phyloP scores from a whole-genome alignment of 352 stramenopile genomes.

The Globisporangium barbulae region DNA sequence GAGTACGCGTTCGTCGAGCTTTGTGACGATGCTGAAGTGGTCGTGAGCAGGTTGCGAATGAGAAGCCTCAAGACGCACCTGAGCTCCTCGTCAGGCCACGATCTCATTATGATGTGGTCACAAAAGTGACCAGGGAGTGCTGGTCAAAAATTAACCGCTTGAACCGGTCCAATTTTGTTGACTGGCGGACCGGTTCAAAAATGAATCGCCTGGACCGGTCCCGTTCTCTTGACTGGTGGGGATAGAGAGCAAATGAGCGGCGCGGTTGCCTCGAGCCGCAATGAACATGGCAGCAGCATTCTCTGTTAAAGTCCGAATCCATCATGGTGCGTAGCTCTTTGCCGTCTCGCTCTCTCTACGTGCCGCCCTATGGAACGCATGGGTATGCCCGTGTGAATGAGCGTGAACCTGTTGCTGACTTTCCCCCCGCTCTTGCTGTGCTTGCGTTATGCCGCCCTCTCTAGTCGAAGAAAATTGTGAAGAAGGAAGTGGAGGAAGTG shows the following conservation, averaged over 20 bases:
- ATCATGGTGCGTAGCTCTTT: constrained; percentile 67
- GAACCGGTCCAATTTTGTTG: too few relatives aligned
- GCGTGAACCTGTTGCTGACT: background rate
- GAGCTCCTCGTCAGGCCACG: too few relatives aligned
- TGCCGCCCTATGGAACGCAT: background rate
- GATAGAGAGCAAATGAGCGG: background rate
- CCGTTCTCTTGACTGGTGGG: constrained; percentile 23
- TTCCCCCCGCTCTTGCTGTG: background rate
- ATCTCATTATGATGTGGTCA: too few relatives aligned
- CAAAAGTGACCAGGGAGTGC: too few relatives aligned
- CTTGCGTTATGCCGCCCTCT: background rate
- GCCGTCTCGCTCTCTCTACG: background rate
- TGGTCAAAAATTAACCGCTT: too few relatives aligned
- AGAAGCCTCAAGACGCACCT: too few relatives aligned
- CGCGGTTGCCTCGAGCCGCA: background rate
- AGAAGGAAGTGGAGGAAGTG: constrained; percentile 92
- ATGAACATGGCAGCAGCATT: constrained; percentile 29
- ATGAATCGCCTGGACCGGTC: too few relatives aligned
- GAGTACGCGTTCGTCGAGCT: constrained; percentile 60
- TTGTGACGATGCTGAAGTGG: background rate
- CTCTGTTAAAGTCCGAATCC: constrained; percentile 83
- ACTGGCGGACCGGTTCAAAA: too few relatives aligned
- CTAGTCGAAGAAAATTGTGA: constrained; percentile 83
- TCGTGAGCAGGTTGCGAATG: constrained; percentile 9
- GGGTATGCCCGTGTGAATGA: background rate